phyloP scores from a whole-genome alignment of 2,329 filamentous ascomycete genomes.

The Curvularia sp. region DNA sequence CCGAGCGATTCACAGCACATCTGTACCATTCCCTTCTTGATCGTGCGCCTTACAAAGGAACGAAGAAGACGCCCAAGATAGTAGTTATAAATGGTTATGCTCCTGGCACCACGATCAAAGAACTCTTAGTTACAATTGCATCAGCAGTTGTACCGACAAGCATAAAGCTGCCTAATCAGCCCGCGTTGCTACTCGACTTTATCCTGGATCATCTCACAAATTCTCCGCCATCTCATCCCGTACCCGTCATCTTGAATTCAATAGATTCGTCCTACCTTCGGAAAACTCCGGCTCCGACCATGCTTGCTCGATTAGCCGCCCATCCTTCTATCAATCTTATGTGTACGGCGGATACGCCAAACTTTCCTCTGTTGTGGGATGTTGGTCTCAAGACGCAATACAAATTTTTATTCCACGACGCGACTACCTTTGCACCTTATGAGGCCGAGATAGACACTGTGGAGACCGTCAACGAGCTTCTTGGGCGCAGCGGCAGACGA shows the following conservation, averaged over 20 bases:
- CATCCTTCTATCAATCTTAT: slow-evolving; percentile 75
- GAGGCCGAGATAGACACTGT: slow-evolving; percentile 80
- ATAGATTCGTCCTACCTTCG: slow-evolving; percentile 82
- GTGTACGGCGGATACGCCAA: slow-evolving; percentile 85
- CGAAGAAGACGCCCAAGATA: slow-evolving; percentile 63
- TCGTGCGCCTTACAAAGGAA: slow-evolving; percentile 36
- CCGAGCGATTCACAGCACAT: slow-evolving; percentile 77
- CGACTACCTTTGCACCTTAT: slow-evolving; percentile 84
- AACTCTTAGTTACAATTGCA: slow-evolving; percentile 73
- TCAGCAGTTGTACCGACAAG: slow-evolving; percentile 62
- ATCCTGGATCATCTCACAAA: slow-evolving; percentile 67
- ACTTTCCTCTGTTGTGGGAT: slow-evolving; percentile 89
- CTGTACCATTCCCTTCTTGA: slow-evolving; percentile 59
- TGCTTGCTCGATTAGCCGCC: slow-evolving; percentile 77
- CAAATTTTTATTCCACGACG: slow-evolving; percentile 91
- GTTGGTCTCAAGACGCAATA: slow-evolving; percentile 80
- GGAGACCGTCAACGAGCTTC: slow-evolving; percentile 85
- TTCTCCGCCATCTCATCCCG: slow-evolving; percentile 45
- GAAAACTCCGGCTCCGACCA: slow-evolving; percentile 70
- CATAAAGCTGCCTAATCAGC: slow-evolving; percentile 68
- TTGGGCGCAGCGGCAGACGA: slow-evolving; percentile 79
- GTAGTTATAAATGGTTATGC: slow-evolving; percentile 88
- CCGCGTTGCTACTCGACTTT: slow-evolving; percentile 70
- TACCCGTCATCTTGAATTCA: slow-evolving; percentile 82
- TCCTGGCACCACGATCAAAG: slow-evolving; percentile 68